These are phyloP conservation scores for Aspergillus unguis DNA, from an alignment of 2,329 filamentous ascomycete species.

Conservation along the genomic window DNA sequence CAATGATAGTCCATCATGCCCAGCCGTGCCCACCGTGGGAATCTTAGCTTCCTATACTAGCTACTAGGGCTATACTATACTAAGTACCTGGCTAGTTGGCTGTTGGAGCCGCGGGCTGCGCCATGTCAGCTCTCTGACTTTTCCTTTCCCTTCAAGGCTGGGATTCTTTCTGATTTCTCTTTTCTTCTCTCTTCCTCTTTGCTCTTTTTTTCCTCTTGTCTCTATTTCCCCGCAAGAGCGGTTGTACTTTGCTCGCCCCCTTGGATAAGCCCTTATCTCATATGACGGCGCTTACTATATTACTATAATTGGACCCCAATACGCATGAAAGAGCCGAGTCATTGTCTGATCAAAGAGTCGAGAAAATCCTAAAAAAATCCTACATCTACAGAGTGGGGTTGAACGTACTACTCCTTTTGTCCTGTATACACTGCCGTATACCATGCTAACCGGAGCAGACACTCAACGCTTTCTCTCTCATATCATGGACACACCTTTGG, in stretches of 20 bases:
- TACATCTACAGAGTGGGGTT: neutral
- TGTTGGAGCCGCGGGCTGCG: slow-evolving; percentile 17
- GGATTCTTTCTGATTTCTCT: neutral
- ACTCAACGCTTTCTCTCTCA: neutral
- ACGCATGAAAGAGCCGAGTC: neutral
- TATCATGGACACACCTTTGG: neutral
- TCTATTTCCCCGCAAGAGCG: too few relatives aligned
- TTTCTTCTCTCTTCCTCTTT: slow-evolving; percentile 6
- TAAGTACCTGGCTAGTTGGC: neutral
- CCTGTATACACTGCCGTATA: neutral
- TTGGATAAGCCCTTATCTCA: neutral
- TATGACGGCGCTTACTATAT: slow-evolving; percentile 1
- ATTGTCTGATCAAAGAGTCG: neutral
- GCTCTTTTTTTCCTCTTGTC: neutral
- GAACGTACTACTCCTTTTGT: neutral
- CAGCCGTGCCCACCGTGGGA: neutral
- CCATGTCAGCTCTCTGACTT: slow-evolving; percentile 20
- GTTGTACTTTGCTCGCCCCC: neutral
- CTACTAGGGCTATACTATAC: slow-evolving; percentile 2
- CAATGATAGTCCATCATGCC: neutral
- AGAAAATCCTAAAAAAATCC: neutral
- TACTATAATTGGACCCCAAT: neutral
- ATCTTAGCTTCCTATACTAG: slow-evolving; percentile 1
- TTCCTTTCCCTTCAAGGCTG: neutral
- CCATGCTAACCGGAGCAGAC: neutral